These are phyloP conservation scores for Ogataea wickerhamii DNA, from an alignment of 805 yeast genomes.

Conservation along the genomic window DNA sequence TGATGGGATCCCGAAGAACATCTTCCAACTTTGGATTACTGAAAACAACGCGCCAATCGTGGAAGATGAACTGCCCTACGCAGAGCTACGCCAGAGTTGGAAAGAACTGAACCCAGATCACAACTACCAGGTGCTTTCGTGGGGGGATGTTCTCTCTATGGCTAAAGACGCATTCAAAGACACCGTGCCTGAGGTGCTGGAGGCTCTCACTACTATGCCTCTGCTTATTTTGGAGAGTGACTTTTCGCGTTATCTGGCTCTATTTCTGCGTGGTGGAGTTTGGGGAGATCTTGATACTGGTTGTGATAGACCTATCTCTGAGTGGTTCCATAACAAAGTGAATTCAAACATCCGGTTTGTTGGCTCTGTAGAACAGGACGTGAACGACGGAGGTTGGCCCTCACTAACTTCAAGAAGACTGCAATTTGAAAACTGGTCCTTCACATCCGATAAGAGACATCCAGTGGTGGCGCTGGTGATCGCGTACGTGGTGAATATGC, in stretches of 20 bases:
- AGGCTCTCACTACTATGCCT: slow-evolving; percentile 74
- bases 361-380: slow-evolving; percentile 89
- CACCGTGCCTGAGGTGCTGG: slow-evolving; percentile 65
- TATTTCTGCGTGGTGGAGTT: slow-evolving; percentile 84
- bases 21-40: slow-evolving; percentile 21
- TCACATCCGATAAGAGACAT: slow-evolving; percentile 80
- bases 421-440: slow-evolving; percentile 94
- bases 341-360: slow-evolving; percentile 58
- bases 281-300: slow-evolving; percentile 84
- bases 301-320: slow-evolving; percentile 58
- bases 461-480: slow-evolving; percentile 77
- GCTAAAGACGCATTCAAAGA: slow-evolving; percentile 50
- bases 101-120: slow-evolving; percentile 49
- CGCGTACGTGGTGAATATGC: slow-evolving; percentile 68
- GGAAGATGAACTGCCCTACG: slow-evolving; percentile 44
- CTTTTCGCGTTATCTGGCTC: slow-evolving; percentile 77
- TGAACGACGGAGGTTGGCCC: slow-evolving; percentile 84
- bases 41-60: slow-evolving; percentile 7
- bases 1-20: slow-evolving; percentile 16
- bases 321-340: slow-evolving; percentile 49
- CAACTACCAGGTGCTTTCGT: slow-evolving; percentile 68
- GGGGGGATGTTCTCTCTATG: slow-evolving; percentile 44
- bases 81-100: slow-evolving; percentile 58
- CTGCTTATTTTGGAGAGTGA: slow-evolving; percentile 78
- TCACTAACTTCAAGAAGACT: slow-evolving; percentile 83